These are phyloP conservation scores for Kodamaea restingae DNA, from an alignment of 805 yeast genomes.

Conservation along the genomic window DNA sequence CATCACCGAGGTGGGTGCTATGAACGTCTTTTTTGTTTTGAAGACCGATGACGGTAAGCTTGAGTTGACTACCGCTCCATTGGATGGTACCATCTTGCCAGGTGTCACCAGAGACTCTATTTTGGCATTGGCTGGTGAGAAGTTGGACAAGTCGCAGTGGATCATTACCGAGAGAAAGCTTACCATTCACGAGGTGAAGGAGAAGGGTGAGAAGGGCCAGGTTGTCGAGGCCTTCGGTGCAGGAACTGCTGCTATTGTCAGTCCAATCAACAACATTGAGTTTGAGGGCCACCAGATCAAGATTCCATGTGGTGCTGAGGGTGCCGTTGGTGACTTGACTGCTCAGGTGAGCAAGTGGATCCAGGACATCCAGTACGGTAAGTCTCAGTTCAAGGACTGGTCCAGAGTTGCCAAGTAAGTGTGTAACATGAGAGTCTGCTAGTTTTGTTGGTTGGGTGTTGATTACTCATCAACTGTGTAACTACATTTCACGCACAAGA, in stretches of 20 bases:
- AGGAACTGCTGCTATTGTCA: conserved; percentile 96
- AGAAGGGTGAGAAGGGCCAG: conserved; percentile 72
- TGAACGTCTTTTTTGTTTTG: conserved; percentile 90
- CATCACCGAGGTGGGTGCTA: conserved; percentile 96
- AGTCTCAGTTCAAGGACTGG: conserved; percentile 58
- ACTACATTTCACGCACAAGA: too few species aligned
- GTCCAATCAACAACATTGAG: conserved; percentile 86
- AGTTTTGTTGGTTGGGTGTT: too few species aligned
- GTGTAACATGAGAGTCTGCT: too few species aligned
- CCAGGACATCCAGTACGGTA: conserved; percentile 85
- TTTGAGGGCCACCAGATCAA: conserved; percentile 66
- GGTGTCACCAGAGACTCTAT: conserved; percentile 97
- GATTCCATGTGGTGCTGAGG: conserved; percentile 69
- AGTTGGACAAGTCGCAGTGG: conserved; percentile 75
- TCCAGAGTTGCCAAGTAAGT: conserved; percentile 27
- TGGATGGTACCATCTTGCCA: conserved; percentile 94
- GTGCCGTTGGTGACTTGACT: conserved; percentile 79
- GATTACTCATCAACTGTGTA: too few species aligned
- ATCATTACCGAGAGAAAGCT: conserved; percentile 74
- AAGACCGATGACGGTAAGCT: conserved; percentile 75
- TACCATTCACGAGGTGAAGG: conserved; percentile 76
- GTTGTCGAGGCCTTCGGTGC: conserved; percentile 93
- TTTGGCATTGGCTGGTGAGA: conserved; percentile 68
- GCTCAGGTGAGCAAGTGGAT: conserved; percentile 79
- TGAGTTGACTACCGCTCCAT: conserved; percentile 92